phyloP scores from a whole-genome alignment of 2,329 filamentous ascomycete genomes.

The Phaeoacremonium minimum region DNA sequence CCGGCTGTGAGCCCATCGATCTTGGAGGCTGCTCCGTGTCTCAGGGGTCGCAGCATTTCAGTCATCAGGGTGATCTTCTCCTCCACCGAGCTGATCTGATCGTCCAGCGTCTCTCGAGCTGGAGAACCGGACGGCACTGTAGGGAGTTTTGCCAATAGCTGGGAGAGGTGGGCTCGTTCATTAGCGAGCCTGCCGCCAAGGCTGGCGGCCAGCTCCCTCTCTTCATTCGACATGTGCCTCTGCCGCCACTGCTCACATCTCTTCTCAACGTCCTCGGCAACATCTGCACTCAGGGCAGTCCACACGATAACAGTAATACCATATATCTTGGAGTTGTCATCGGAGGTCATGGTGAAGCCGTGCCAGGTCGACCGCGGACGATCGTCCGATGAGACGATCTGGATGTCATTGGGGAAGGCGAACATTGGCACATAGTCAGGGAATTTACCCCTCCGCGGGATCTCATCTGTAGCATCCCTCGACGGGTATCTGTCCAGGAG shows the following conservation, averaged over 20 bases:
- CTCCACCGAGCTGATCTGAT: constrained; percentile 91
- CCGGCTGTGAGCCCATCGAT: constrained; percentile 95
- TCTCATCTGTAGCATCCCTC: constrained; percentile 74
- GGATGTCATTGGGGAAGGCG: constrained; percentile 96
- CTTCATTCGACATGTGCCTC: constrained; percentile 82
- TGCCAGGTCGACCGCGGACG: constrained; percentile 96
- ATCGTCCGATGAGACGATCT: constrained; percentile 92
- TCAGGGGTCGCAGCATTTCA: constrained; percentile 84
- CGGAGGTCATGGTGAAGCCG: constrained; percentile 95
- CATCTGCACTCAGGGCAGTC: constrained; percentile 77
- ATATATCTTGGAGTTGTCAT: constrained; percentile 87
- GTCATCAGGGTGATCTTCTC: constrained; percentile 98
- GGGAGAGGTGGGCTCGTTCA: constrained; percentile 86
- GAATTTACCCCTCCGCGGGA: constrained; percentile 76
- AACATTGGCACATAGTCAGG: constrained; percentile 99
- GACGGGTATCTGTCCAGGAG: constrained; percentile 90
- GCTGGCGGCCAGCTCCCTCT: constrained; percentile 87
- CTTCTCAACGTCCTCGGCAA: constrained; percentile 78
- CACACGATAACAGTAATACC: constrained; percentile 89
- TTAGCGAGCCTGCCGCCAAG: constrained; percentile 81
- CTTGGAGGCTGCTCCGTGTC: constrained; percentile 92
- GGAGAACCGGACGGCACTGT: constrained; percentile 74
- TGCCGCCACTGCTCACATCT: constrained; percentile 84
- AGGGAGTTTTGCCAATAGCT: constrained; percentile 79
- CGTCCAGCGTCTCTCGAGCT: constrained; percentile 80